These are phyloP conservation scores for Russula abietina DNA, from an alignment of 768 basidiomycete genomes.

Conservation along the genomic window DNA sequence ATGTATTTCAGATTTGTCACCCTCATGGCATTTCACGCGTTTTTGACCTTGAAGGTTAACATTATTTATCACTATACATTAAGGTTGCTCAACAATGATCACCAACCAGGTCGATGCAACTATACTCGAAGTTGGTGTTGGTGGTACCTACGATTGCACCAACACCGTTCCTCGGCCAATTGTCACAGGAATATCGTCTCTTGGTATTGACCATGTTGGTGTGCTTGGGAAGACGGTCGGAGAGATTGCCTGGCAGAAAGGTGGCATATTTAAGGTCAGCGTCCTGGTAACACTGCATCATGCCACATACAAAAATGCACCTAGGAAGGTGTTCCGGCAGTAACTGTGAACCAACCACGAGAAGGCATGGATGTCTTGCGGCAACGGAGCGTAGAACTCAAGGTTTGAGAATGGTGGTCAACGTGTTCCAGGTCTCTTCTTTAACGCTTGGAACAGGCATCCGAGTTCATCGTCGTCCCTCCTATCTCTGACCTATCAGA, in stretches of 20 bases:
- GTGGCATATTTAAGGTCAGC: slow-evolving; percentile 87
- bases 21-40: slow-evolving; percentile 85
- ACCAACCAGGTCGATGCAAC: slow-evolving; percentile 69
- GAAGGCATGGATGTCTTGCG: slow-evolving; percentile 65
- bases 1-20: slow-evolving; percentile 94
- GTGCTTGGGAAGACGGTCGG: slow-evolving; percentile 82
- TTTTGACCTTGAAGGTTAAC: slow-evolving; percentile 60
- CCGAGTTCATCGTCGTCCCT: slow-evolving; percentile 61
- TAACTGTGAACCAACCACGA: slow-evolving; percentile 71
- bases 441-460: slow-evolving; percentile 41
- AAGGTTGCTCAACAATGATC: neutral
- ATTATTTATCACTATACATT: neutral
- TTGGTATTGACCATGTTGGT: slow-evolving; percentile 88
- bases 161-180: slow-evolving; percentile 89
- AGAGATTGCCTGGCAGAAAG: slow-evolving; percentile 94
- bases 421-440: slow-evolving; percentile 9
- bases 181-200: slow-evolving; percentile 82
- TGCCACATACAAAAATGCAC: neutral
- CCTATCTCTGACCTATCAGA: slow-evolving; percentile 42
- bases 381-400: slow-evolving; percentile 56
- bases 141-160: slow-evolving; percentile 90
- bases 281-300: neutral
- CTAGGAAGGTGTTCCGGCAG: slow-evolving; percentile 75
- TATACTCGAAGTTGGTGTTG: slow-evolving; percentile 93
- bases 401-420: slow-evolving; percentile 38